phyloP scores from a whole-genome alignment of 768 basidiomycete genomes.

The Mycena capillaripes region DNA sequence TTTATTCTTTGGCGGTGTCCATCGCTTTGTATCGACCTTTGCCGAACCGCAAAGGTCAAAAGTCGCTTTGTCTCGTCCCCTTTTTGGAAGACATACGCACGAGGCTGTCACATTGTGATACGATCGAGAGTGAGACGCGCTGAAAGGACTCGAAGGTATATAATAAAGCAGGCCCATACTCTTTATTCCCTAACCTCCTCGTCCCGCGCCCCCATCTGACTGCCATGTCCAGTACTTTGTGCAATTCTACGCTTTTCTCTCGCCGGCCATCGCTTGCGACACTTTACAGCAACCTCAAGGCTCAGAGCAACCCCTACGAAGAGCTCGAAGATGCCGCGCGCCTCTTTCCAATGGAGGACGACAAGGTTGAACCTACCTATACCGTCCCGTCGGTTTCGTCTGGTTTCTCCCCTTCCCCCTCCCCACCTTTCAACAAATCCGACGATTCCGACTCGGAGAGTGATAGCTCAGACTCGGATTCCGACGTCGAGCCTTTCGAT shows the following conservation, averaged over 20 bases:
- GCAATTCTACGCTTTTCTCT: slow-evolving; percentile 8
- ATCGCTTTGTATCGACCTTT: slow-evolving; percentile 20
- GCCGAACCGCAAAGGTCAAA: neutral
- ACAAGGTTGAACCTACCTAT: slow-evolving; percentile 19
- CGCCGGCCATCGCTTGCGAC: slow-evolving; percentile 31
- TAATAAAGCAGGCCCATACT: slow-evolving; percentile 23
- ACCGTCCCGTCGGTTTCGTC: slow-evolving; percentile 1
- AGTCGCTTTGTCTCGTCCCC: slow-evolving; percentile 21
- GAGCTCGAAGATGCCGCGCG: slow-evolving; percentile 24
- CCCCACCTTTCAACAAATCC: slow-evolving; percentile 18
- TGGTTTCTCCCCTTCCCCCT: neutral
- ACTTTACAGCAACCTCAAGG: slow-evolving; percentile 29
- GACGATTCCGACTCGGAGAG: slow-evolving; percentile 36
- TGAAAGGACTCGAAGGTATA: slow-evolving; percentile 19
- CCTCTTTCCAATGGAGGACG: slow-evolving; percentile 31
- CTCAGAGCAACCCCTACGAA: slow-evolving; percentile 27
- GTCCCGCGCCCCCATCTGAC: neutral
- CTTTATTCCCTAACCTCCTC: slow-evolving; percentile 21
- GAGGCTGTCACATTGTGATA: slow-evolving; percentile 28
- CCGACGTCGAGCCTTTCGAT: slow-evolving; percentile 38
- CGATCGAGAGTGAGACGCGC: slow-evolving; percentile 19
- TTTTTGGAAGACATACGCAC: slow-evolving; percentile 17
- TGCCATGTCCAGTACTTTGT: slow-evolving; percentile 3
- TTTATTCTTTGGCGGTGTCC: slow-evolving; percentile 22
- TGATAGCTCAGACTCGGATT: slow-evolving; percentile 41